Evolutionary conservation across 768 basidiomycete species (phyloP), one percentile per base, ranked within the genome.

Genomic region (Leccinellum luteum): DNA sequence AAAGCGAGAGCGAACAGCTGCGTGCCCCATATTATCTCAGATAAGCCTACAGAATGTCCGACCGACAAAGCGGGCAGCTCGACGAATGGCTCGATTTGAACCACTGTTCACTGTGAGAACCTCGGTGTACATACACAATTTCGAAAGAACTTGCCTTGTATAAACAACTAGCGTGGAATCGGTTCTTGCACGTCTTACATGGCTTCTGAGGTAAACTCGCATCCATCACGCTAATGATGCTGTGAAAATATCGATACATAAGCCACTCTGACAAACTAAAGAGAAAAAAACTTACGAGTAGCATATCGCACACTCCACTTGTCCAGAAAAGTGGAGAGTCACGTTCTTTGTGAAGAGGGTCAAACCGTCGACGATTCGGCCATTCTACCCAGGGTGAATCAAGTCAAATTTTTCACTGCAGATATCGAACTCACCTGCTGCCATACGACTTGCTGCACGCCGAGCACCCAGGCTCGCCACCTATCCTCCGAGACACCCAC

Each of bases 221-320:
- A 67, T 98, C 97, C 75, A 85, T 88, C 45, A 93, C 85, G 63
- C 88, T 92, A 67, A 98, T 94, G 61, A 98, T 92, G 4, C 93
- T 95, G 73, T 9, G 59, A 7, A 45, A 38, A 53, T 12, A 48
- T 43, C 35, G 30, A 47, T 6, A 45, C 32, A 49, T 48, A 28
- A 60, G 44, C 6, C 31, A 30, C 21, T 10, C 15, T 1, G 19
- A 56, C 12, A 7, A 67, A 6, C 35, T 8, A 3, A 38, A 19
- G 15, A 54, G 6, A 19, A 15, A 10, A 27, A 0, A 43, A 54
- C 23, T 69, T 89, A 94, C 89, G 91, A 92, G 71, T 95, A 96
- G 67, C 94, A 96, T 58, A 99, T 98, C 1, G 96, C 92, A 72
- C 97, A 99, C 64, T 96, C 94, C 3, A 91, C 90, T 69, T 94